A percentile compares a stretch with the other conserved stretches of the same genome.
Evolutionary conservation across 345 rosid genomes (phyloP).

Genomic region (Angophora floribunda): DNA sequence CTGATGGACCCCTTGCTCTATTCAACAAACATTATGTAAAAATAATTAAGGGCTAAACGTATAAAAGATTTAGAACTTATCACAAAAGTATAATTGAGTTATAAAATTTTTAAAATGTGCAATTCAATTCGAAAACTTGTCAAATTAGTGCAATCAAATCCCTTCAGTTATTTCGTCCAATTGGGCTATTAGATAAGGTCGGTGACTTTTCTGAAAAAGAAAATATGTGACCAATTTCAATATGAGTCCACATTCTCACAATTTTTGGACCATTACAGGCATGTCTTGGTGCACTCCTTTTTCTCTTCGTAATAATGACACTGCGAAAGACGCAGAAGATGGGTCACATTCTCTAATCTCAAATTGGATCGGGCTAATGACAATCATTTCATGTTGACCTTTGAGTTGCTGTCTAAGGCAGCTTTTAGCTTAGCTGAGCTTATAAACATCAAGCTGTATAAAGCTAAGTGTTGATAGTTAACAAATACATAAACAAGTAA

Average conservation of each 20-base stretch:
- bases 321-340: neutral
- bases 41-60: neutral
- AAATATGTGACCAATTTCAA: neutral
- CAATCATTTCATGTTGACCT: neutral
- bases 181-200: neutral
- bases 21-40: neutral
- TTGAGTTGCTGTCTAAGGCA: neutral
- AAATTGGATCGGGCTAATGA: neutral
- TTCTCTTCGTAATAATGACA: neutral
- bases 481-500: neutral
- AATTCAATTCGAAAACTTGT: neutral
- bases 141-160: neutral
- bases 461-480: neutral
- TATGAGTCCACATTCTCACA: neutral
- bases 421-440: neutral
- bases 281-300: neutral
- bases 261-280: neutral
- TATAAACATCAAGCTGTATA: neutral
- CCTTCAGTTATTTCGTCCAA: neutral
- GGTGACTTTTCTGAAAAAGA: neutral
- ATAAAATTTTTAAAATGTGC: neutral
- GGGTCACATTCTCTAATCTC: neutral
- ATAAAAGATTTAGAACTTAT: neutral
- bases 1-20: neutral
- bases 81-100: fast-evolving